Conservation (phyloP, 805 yeast species). For the Lipomyces mesembrius region DNA sequence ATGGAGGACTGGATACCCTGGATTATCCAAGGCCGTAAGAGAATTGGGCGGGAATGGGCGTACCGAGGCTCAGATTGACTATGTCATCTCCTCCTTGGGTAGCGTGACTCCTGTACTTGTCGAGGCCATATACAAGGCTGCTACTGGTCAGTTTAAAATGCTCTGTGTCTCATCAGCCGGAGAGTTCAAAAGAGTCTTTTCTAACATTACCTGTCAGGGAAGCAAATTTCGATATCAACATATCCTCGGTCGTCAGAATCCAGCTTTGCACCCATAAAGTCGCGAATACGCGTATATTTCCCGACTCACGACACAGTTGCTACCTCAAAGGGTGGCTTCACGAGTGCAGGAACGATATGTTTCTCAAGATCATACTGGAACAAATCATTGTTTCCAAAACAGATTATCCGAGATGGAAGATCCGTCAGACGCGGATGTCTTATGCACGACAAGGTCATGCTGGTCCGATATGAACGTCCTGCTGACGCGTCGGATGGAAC, state of each 20-base stretch:
- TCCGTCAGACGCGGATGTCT: slow-evolving; percentile 30
- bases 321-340: slow-evolving; percentile 25
- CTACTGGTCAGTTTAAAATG: slow-evolving; percentile 19
- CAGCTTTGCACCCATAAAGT: slow-evolving; percentile 2
- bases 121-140: slow-evolving; percentile 26
- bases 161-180: too few species aligned
- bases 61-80: slow-evolving; percentile 24
- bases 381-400: slow-evolving; percentile 30
- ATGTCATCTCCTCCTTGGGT: slow-evolving; percentile 33
- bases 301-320: slow-evolving; percentile 36
- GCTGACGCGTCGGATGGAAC: slow-evolving; percentile 11
- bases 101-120: slow-evolving; percentile 22
- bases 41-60: slow-evolving; percentile 23
- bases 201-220: slow-evolving; percentile 7
- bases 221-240: slow-evolving; percentile 6
- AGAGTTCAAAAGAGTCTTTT: background rate
- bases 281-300: slow-evolving; percentile 31
- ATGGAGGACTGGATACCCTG: slow-evolving; percentile 27
- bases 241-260: slow-evolving; percentile 6
- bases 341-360: slow-evolving; percentile 34
- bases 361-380: slow-evolving; percentile 26
- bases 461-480: slow-evolving; percentile 25
- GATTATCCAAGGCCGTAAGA: slow-evolving; percentile 24
- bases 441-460: slow-evolving; percentile 36
- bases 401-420: slow-evolving; percentile 30